A percentile compares a stretch with the other conserved stretches of the same genome.
Conservation (phyloP, 1,139 yeast species). For the Kurtzmaniella natalensis region DNA sequence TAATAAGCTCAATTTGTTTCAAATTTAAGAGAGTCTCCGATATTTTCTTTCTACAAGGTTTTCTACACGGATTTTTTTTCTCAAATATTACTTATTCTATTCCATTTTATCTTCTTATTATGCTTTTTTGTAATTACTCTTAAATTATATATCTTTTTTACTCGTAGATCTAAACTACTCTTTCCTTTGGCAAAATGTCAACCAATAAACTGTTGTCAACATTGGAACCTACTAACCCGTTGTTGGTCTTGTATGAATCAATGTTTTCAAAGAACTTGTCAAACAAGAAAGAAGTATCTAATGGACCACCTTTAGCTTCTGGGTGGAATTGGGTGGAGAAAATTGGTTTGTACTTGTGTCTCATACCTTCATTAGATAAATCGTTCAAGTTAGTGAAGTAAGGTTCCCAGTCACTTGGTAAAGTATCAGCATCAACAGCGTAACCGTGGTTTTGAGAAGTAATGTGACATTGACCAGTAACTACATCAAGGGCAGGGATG, state of each 20-base stretch:
- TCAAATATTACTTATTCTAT: no score
- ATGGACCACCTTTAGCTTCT: slow-evolving; percentile 98
- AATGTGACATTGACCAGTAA: slow-evolving; percentile 90
- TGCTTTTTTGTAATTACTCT: not conserved
- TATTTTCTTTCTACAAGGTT: no score
- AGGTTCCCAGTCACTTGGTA: slow-evolving; percentile 74
- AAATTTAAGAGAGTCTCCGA: no score
- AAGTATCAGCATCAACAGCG: slow-evolving; percentile 82
- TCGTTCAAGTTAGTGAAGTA: slow-evolving; percentile 92
- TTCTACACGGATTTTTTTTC: no score
- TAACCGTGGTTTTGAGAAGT: slow-evolving; percentile 98
- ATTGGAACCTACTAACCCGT: slow-evolving; percentile 42
- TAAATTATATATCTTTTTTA: not conserved
- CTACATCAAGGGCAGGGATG: slow-evolving; percentile 88
- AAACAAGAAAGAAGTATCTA: slow-evolving; percentile 84
- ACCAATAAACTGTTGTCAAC: slow-evolving; percentile 58
- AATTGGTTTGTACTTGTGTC: slow-evolving; percentile 77
- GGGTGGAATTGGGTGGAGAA: slow-evolving; percentile 98
- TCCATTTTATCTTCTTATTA: no score
- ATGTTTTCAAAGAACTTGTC: slow-evolving; percentile 83
- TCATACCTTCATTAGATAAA: slow-evolving; percentile 96
- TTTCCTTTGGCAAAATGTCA: slow-evolving; percentile 79
- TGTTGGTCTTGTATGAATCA: slow-evolving; percentile 45
- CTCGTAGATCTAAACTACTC: slow-evolving; percentile 42
- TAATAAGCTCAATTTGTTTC: no score